phyloP scores from a whole-genome alignment of 2,329 filamentous ascomycete genomes.

The Fusarium abutilonis region DNA sequence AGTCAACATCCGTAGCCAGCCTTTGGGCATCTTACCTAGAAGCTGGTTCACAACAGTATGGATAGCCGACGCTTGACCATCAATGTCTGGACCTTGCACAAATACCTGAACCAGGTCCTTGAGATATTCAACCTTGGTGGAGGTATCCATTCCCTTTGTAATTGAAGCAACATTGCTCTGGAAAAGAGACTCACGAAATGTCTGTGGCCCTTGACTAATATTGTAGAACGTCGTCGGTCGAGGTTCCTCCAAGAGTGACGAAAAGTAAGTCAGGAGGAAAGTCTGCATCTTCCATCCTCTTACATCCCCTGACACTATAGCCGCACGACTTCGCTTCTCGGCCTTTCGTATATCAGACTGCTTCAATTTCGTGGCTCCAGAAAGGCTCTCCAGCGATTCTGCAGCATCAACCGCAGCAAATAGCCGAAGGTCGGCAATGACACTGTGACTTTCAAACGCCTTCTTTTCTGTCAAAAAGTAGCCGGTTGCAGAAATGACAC shows the following conservation, averaged over 20 bases:
- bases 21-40: conserved; percentile 47
- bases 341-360: conserved; percentile 49
- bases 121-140: conserved; percentile 53
- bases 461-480: conserved; percentile 48
- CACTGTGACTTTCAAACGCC: conserved; percentile 40
- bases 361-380: conserved; percentile 42
- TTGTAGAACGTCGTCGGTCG: conserved; percentile 50
- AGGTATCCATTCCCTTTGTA: conserved; percentile 47
- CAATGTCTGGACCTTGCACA: conserved; percentile 44
- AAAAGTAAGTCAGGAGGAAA: conserved; percentile 55
- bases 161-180: conserved; percentile 48
- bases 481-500: conserved; percentile 42
- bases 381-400: conserved; percentile 35
- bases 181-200: conserved; percentile 48
- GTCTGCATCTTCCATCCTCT: conserved; percentile 59
- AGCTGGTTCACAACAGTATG: conserved; percentile 55
- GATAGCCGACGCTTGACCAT: conserved; percentile 58
- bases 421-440: conserved; percentile 43
- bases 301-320: conserved; percentile 50
- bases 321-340: conserved; percentile 49
- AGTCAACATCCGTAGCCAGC: background rate
- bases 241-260: conserved; percentile 46
- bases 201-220: conserved; percentile 44
- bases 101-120: conserved; percentile 51
- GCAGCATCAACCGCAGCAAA: conserved; percentile 51